A percentile compares a stretch with the other conserved stretches of the same genome.
Evolutionary conservation across 139 green algal species (phyloP).

Genomic region (Zygnema cylindricum): DNA sequence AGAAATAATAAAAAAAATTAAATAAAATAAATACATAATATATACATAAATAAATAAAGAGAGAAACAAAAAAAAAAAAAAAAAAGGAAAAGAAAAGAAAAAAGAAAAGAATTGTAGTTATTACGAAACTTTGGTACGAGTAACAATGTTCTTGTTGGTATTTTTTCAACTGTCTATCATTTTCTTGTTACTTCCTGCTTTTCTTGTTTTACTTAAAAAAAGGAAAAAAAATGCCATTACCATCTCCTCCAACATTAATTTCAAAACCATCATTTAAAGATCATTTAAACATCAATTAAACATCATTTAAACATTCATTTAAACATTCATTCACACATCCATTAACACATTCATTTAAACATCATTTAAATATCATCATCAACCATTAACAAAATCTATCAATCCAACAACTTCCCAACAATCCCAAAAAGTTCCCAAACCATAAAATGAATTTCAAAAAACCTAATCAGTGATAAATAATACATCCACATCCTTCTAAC

Average conservation of each 20-base stretch:
- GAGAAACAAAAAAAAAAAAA: neutral
- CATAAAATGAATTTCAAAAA: too few relatives aligned
- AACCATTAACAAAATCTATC: too few relatives aligned
- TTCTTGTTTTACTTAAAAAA: constrained; percentile 62
- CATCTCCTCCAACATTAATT: constrained; percentile 75
- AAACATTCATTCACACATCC: too few relatives aligned
- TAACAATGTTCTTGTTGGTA: neutral
- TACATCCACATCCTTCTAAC: too few relatives aligned
- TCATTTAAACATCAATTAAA: too few relatives aligned
- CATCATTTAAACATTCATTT: too few relatives aligned
- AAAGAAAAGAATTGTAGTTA: neutral
- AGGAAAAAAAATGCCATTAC: constrained; percentile 78
- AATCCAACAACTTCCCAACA: too few relatives aligned
- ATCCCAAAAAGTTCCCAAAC: too few relatives aligned
- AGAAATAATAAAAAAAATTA: neutral
- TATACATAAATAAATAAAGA: constrained; percentile 50
- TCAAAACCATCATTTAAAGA: too few relatives aligned
- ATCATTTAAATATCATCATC: too few relatives aligned
- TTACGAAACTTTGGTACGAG: neutral
- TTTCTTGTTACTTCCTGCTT: neutral
- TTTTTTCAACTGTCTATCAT: neutral
- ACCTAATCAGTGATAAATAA: too few relatives aligned
- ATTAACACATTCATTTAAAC: too few relatives aligned
- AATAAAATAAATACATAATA: constrained; percentile 62
- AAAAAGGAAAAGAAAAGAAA: constrained; percentile 52